These are phyloP conservation scores for Cucurbitaria berberidis DNA, from an alignment of 2,329 filamentous ascomycete species.

Conservation along the genomic window DNA sequence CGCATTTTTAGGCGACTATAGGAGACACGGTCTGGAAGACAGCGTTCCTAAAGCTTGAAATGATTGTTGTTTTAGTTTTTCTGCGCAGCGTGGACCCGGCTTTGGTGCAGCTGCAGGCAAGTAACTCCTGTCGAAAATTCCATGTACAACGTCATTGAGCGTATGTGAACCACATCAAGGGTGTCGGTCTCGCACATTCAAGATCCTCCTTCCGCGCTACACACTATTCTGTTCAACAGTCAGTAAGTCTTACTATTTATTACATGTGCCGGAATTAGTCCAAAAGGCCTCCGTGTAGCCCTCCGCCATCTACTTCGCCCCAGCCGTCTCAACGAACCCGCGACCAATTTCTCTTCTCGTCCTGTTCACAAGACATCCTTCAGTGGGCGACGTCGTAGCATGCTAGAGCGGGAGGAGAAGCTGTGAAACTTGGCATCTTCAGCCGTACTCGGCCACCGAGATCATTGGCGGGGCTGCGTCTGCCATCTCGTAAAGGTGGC, in stretches of 20 bases:
- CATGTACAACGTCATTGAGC: neutral
- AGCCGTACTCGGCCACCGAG: neutral
- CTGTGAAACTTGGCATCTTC: slow-evolving; percentile 2
- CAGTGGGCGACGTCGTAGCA: neutral
- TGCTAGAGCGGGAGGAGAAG: slow-evolving; percentile 1
- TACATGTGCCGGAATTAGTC: neutral
- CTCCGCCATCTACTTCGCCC: neutral
- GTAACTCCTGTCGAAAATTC: neutral
- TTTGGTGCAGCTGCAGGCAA: neutral
- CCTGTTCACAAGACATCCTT: neutral
- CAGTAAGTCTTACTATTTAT: neutral
- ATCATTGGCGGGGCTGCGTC: neutral
- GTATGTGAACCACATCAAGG: neutral
- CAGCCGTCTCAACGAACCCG: neutral
- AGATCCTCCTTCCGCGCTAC: neutral
- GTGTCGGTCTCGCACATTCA: neutral
- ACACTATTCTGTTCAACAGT: neutral
- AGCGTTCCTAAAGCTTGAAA: neutral
- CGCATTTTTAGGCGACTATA: neutral
- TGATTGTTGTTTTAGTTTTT: neutral
- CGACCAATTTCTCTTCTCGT: neutral
- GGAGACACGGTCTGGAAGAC: neutral
- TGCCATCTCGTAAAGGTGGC: slow-evolving; percentile 1
- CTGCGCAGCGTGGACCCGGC: neutral
- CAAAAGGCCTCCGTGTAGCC: neutral